A percentile compares a stretch with the other conserved stretches of the same genome.
Evolutionary conservation across 2,329 filamentous ascomycete species (phyloP).

Genomic region (Diaporthe aspalathi): DNA sequence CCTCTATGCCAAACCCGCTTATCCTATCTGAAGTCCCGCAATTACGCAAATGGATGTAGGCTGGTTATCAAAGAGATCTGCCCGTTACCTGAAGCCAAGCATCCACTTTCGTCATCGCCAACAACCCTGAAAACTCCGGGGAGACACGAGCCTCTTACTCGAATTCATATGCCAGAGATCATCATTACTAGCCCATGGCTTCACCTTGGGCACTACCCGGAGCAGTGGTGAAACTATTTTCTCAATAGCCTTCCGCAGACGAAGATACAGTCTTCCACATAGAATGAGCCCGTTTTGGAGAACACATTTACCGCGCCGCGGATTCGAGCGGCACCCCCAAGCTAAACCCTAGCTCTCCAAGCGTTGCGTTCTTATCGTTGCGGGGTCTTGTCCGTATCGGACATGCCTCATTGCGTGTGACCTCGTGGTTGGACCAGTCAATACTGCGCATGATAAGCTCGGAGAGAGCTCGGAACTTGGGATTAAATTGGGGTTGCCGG

Average conservation of each 20-base stretch:
- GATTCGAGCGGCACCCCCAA: background rate
- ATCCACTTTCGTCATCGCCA: background rate
- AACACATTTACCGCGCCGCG: background rate
- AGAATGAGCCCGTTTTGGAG: background rate
- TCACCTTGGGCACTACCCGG: slow-evolving; percentile 5
- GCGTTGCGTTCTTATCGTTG: slow-evolving; percentile 35
- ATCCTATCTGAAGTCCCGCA: background rate
- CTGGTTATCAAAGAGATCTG: background rate
- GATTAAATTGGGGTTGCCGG: background rate
- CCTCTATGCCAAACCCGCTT: background rate
- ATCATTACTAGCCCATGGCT: background rate
- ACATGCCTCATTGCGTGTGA: slow-evolving; percentile 17
- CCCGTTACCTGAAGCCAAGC: background rate
- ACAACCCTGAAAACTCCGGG: background rate
- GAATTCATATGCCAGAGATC: background rate
- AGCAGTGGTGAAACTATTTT: background rate
- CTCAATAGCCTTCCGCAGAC: no score
- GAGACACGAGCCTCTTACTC: background rate
- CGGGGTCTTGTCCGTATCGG: slow-evolving; percentile 39
- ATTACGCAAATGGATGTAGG: background rate
- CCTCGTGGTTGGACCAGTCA: slow-evolving; percentile 24
- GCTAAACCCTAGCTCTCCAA: slow-evolving; percentile 6
- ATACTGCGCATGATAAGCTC: slow-evolving; percentile 25
- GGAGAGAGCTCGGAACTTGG: slow-evolving; percentile 30
- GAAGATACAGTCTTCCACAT: background rate